Evolutionary conservation across 768 basidiomycete genomes (phyloP).

Genomic region (Lactarius deliciosus): DNA sequence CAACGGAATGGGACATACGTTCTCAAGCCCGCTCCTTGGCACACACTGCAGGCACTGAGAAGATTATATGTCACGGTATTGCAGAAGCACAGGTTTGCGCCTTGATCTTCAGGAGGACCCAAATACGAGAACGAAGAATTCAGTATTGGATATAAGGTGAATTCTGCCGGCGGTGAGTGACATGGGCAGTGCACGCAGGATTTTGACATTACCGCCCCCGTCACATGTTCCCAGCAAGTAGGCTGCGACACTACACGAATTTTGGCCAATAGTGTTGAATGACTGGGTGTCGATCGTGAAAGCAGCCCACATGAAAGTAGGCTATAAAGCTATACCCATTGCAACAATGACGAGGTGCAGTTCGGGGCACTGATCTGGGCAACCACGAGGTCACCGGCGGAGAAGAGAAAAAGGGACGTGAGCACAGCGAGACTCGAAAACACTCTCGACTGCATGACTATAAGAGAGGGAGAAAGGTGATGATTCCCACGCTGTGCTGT

Average conservation of each 20-base stretch:
- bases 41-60: not conserved
- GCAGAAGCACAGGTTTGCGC: not conserved
- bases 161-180: not conserved
- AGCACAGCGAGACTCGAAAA: not conserved
- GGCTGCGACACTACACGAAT: not conserved
- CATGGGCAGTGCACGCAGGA: not conserved
- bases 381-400: not conserved
- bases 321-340: not conserved
- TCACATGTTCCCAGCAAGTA: not conserved
- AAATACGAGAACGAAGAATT: not conserved
- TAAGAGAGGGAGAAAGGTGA: not conserved
- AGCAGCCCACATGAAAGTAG: not conserved
- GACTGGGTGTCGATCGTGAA: slow-evolving; percentile 3
- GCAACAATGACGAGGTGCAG: not conserved
- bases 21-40: not conserved
- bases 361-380: not conserved
- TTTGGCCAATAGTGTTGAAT: not conserved
- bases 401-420: not conserved
- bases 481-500: not conserved
- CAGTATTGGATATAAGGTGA: not conserved
- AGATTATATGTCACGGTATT: not conserved
- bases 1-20: not conserved
- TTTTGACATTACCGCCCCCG: not conserved
- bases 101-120: not conserved
- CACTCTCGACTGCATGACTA: not conserved